Evolutionary conservation across 2,329 filamentous ascomycete genomes (phyloP), one percentile per base, ranked within the genome.

Genomic region (Colletotrichum falcatum): DNA sequence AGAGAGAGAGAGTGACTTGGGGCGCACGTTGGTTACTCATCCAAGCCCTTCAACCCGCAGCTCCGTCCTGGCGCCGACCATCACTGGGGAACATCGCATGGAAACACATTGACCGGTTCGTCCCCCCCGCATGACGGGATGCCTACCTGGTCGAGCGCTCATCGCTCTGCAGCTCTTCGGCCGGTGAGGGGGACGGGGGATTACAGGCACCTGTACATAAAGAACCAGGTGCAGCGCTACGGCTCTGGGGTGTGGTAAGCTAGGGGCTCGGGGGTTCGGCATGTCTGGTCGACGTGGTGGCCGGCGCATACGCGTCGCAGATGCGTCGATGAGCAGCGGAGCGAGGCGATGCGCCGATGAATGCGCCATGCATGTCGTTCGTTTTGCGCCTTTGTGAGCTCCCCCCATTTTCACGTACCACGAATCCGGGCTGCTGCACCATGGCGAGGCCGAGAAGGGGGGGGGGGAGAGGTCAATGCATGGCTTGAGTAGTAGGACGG

Each of bases 311-410:
- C 44, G 39, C 33, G 48, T 46, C 26, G 35, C 42, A 44, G 48
- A 39, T 67, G 64, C 68, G 63, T 59, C 51, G 51, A 66, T 53
- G 55, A n/a, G 35, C 67, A 28, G 33, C 20, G 5, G 39, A 6
- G n/a, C 26, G 64, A 68, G 64, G 58, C 68, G 64, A 68, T 71
- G 64, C 64, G 53, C 37, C 30, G 68, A 68, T 71, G 68, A 71
- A 64, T 70, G 54, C 53, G 20, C 9, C 30, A 33, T 33, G 7
- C 30, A 33, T 3, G 30, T 33, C 4, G 30, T 39, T 58, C 42
- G 51, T 65, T 44, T 35, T 6, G 53, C 48, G 48, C 46, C 54
- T 66, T 54, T 58, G 64, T 48, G 39, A 63, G 64, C 59, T 63
- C 58, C 51, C 58, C 51, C 37, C 11, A 23, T 62, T 58, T 63